A percentile compares a stretch with the other conserved stretches of the same genome.
These are phyloP conservation scores for Huntiella savannae DNA, from an alignment of 2,329 filamentous ascomycete genomes.

Conservation along the genomic window DNA sequence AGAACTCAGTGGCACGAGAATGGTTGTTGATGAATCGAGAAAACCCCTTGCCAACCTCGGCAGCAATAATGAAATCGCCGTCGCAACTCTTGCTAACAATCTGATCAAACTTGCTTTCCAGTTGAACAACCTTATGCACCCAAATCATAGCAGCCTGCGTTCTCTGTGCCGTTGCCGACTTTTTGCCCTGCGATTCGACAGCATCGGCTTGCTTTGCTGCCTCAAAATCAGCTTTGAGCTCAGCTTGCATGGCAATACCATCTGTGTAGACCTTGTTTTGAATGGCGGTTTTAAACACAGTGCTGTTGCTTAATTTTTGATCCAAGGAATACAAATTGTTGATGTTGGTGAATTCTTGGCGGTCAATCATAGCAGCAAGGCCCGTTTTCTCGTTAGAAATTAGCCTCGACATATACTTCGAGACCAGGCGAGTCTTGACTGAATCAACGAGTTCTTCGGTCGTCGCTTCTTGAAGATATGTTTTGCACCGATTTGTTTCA, in stretches of 20 bases:
- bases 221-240: constrained; percentile 35
- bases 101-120: constrained; percentile 80
- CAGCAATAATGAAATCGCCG: constrained; percentile 59
- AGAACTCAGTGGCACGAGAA: constrained; percentile 65
- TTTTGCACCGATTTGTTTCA: constrained; percentile 59
- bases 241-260: constrained; percentile 64
- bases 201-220: constrained; percentile 17
- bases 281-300: constrained; percentile 48
- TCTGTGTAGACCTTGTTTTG: constrained; percentile 60
- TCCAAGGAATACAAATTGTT: constrained; percentile 70
- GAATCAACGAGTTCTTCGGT: constrained; percentile 55
- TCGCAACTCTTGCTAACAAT: constrained; percentile 58
- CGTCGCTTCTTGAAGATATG: constrained; percentile 57
- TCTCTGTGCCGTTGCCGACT: constrained; percentile 32
- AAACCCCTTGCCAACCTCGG: constrained; percentile 70
- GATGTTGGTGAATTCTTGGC: constrained; percentile 63
- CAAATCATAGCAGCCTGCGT: constrained; percentile 80
- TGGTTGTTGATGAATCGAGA: constrained; percentile 90
- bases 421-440: constrained; percentile 65
- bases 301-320: constrained; percentile 33
- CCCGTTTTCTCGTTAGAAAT: constrained; percentile 72
- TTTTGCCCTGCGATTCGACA: constrained; percentile 20
- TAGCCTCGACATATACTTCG: constrained; percentile 59
- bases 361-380: constrained; percentile 76
- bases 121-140: constrained; percentile 72